These are phyloP conservation scores for Rhizopus sp. DNA, from an alignment of 371 early-diverging fungal species.

Conservation along the genomic window DNA sequence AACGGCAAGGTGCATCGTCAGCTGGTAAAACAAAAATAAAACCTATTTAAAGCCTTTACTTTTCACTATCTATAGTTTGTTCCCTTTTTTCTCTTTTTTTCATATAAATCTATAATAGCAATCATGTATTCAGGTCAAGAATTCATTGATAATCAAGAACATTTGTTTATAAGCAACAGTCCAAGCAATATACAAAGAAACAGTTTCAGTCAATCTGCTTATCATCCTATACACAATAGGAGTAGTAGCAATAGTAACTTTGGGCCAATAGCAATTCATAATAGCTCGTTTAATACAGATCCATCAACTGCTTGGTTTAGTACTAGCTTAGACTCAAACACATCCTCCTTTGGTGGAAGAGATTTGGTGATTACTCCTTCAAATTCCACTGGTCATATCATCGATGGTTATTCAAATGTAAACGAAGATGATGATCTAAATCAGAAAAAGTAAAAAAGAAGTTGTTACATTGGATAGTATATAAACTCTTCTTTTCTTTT, in stretches of 20 bases:
- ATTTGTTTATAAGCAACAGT: constrained; percentile 12
- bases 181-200: constrained; percentile 18
- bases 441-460: constrained; percentile 38
- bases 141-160: constrained; percentile 20
- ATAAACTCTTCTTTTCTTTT: no score
- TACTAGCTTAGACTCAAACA: constrained; percentile 46
- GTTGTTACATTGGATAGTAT: no score
- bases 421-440: constrained; percentile 38
- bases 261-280: constrained; percentile 25
- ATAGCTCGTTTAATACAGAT: constrained; percentile 10
- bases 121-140: constrained; percentile 12
- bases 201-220: constrained; percentile 15
- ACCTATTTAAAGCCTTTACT: constrained; percentile 1
- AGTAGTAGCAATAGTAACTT: constrained; percentile 23
- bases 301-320: constrained; percentile 38
- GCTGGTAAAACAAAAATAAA: constrained; percentile 15
- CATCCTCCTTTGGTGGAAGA: constrained; percentile 42
- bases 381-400: constrained; percentile 44
- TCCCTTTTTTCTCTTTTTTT: constrained; percentile 5
- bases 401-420: constrained; percentile 16
- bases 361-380: constrained; percentile 47
- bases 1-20: constrained; percentile 15
- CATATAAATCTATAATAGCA: neutral
- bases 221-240: constrained; percentile 13
- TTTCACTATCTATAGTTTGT: constrained; percentile 1